Conservation (phyloP, 2,329 filamentous ascomycete genomes). For the Neonectria hederae region DNA sequence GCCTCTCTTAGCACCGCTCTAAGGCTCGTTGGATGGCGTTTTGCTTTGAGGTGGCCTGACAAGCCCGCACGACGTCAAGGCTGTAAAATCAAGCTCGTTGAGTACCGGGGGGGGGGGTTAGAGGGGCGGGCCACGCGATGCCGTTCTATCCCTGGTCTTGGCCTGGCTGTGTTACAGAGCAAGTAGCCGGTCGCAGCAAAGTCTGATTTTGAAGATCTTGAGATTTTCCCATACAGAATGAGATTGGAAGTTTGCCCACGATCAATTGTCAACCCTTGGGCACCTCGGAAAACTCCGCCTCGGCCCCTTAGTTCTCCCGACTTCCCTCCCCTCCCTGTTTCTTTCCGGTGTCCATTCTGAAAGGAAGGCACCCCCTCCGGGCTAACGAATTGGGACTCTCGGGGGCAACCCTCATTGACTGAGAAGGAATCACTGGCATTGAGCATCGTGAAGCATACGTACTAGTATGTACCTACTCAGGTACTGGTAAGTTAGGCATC, state of each 20-base stretch:
- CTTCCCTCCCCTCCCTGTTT: background rate
- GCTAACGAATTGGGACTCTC: background rate
- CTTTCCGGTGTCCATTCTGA: background rate
- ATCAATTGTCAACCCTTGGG: background rate
- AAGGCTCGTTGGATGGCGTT: slow-evolving; percentile 28
- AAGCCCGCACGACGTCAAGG: slow-evolving; percentile 28
- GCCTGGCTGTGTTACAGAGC: background rate
- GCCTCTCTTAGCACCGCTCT: slow-evolving; percentile 19
- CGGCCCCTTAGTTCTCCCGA: background rate
- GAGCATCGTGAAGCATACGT: background rate
- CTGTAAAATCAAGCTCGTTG: slow-evolving; percentile 21
- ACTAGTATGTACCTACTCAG: no score
- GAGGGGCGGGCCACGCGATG: slow-evolving; percentile 4
- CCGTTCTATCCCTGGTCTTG: slow-evolving; percentile 10
- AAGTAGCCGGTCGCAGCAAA: slow-evolving; percentile 14
- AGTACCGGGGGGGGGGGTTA: slow-evolving; percentile 14
- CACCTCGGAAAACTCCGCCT: background rate
- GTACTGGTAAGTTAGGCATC: background rate
- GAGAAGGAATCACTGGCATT: slow-evolving; percentile 4
- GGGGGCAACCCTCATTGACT: slow-evolving; percentile 2
- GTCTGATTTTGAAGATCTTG: slow-evolving; percentile 1
- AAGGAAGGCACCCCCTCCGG: background rate
- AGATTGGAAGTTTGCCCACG: slow-evolving; percentile 10
- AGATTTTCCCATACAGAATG: slow-evolving; percentile 17
- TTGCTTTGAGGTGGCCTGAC: slow-evolving; percentile 27